These are phyloP conservation scores for Verbascum thapsus DNA, from an alignment of 257 asterid species.

Conservation along the genomic window DNA sequence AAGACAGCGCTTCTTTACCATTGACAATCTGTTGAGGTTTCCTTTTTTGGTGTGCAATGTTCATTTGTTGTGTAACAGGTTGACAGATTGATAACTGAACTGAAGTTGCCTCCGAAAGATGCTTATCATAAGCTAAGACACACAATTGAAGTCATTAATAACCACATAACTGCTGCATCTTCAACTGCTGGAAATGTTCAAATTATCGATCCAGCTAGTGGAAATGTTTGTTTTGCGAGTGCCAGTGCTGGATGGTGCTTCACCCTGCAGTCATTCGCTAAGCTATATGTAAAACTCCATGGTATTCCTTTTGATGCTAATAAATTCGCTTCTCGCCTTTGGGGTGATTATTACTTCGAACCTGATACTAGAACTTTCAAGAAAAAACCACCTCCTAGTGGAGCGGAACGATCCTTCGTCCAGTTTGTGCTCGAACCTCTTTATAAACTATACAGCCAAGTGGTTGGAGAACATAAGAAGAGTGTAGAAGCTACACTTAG, in stretches of 20 bases:
- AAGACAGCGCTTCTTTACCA: conserved; percentile 14
- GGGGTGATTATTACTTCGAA: conserved; percentile 96
- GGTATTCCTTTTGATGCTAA: conserved; percentile 91
- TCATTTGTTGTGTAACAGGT: conserved; percentile 49
- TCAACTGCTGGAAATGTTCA: conserved; percentile 93
- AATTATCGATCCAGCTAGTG: conserved; percentile 76
- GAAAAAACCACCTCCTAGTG: conserved; percentile 82
- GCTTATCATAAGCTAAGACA: conserved; percentile 94
- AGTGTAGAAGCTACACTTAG: conserved; percentile 91
- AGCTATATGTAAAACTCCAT: conserved; percentile 88
- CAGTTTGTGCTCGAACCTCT: conserved; percentile 96
- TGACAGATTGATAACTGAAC: conserved; percentile 90
- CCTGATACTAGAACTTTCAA: conserved; percentile 72
- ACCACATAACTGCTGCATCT: conserved; percentile 76
- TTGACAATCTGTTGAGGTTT: conserved; percentile 4
- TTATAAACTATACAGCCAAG: conserved; percentile 92
- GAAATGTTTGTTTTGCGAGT: conserved; percentile 96
- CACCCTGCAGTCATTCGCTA: conserved; percentile 92
- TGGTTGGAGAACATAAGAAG: conserved; percentile 95
- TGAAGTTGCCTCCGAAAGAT: conserved; percentile 92
- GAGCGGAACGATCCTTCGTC: conserved; percentile 89
- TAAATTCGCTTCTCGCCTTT: conserved; percentile 88
- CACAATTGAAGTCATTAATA: conserved; percentile 84
- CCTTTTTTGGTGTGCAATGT: conserved; percentile 11
- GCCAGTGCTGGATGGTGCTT: conserved; percentile 99